Base-by-base conservation (phyloP, 1,139 yeast genomes). In the Kazachstania sp. region DNA sequence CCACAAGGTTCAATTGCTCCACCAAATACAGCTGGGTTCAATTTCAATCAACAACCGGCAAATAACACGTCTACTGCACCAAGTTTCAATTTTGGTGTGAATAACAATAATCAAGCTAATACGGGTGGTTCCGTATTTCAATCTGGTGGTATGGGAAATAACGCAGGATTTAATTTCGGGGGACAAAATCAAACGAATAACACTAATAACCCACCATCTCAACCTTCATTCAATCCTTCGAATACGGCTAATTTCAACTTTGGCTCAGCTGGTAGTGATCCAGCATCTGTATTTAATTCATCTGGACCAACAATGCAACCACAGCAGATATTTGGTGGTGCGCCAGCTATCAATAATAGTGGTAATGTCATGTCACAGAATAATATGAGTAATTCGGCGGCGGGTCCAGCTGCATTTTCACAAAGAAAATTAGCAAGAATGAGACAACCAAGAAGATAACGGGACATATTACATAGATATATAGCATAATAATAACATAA, bases 371-470 rank as follows among this genome's bases (percentile, higher is more conserved):
- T 53, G 43, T 34, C 51, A 50, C 18, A 40, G 19, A 26, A 23
- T 12, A 32, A 34, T 31, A 30, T 19, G 23, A 19, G 23, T 20
- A 19, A 15, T 31, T 45, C 28, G 4, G 37, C 37, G 2, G 40
- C 45, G 39, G 35, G 41, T 31, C 40, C 45, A 18, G 44, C 20
- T 20, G 32, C 47, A 9, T 45, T 50, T 23, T 46, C 45, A 31
- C 36, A 43, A 9, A 41, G 44, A 18, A 57, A 64, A 43, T 44
- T 60, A 15, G 64, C 64, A 18, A 54, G 65, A 45, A 61, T 57
- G 57, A 54, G 61, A 49, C 50, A 48, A n/a, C 46, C 57, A 35
- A 53, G 60, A 36, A 53, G 57, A 18, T 55, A 39, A 45, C 9
- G 23, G 6, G 11, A 11, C 18, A 19, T 3, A 15, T 11, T 15